Evolutionary conservation across 805 yeast genomes (phyloP).

Genomic region (Zygosaccharomyces rouxii): DNA sequence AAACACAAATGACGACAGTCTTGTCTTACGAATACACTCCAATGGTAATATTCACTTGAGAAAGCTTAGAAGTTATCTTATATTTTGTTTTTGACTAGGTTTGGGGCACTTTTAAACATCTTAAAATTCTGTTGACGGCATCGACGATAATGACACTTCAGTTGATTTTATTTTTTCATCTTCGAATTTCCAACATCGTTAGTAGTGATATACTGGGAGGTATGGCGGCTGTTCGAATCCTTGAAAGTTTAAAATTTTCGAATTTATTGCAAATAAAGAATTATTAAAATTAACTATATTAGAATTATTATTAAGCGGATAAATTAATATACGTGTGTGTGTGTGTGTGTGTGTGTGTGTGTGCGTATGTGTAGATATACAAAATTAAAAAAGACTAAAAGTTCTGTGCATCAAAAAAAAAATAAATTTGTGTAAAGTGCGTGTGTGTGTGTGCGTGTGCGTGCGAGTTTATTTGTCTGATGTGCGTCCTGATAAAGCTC

Average conservation of each 20-base stretch:
- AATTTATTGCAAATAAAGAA: too few species aligned
- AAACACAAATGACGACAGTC: neutral
- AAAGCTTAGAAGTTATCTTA: neutral
- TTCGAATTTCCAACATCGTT: neutral
- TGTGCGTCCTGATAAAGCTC: constrained; percentile 1
- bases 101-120: neutral
- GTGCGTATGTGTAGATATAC: constrained; percentile 17
- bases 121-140: neutral
- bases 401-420: constrained; percentile 17
- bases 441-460: constrained; percentile 14
- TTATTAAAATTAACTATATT: too few species aligned
- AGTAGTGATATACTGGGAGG: too few species aligned
- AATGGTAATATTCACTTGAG: neutral
- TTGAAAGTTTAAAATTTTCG: too few species aligned
- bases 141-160: neutral
- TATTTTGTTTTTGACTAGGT: neutral
- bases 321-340: constrained; percentile 13
- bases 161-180: neutral
- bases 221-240: too few species aligned
- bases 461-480: neutral
- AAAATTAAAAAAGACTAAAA: constrained; percentile 12
- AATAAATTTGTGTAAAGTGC: constrained; percentile 10
- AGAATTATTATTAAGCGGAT: constrained; percentile 6
- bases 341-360: constrained; percentile 16
- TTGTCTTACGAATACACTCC: neutral